A percentile compares a stretch with the other conserved stretches of the same genome.
Conservation (phyloP, 116 monocot species). For the Phalaenopsis hybrid region DNA sequence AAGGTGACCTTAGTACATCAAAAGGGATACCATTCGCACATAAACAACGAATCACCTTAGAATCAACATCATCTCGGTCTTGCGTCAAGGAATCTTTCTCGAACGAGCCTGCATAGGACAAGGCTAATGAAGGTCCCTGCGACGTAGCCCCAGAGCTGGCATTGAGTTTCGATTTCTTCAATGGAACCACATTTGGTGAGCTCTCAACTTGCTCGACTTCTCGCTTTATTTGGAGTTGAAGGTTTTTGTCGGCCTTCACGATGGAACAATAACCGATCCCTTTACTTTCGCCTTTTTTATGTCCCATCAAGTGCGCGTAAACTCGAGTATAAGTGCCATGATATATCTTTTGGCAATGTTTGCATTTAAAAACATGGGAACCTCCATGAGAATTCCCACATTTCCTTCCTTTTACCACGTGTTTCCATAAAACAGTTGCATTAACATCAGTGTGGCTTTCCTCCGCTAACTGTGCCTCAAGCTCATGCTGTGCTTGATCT, state of each 20-base stretch:
- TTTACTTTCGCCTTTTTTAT: slow-evolving; percentile 51
- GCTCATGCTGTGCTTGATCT: slow-evolving; percentile 31
- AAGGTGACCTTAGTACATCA: slow-evolving; percentile 36
- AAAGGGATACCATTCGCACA: slow-evolving; percentile 54
- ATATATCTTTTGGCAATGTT: slow-evolving; percentile 45
- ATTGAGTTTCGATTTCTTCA: slow-evolving; percentile 44
- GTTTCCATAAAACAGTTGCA: slow-evolving; percentile 46
- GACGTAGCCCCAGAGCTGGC: slow-evolving; percentile 15
- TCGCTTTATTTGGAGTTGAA: slow-evolving; percentile 40
- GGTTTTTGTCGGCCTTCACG: slow-evolving; percentile 39
- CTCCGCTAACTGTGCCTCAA: slow-evolving; percentile 30
- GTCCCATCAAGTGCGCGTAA: slow-evolving; percentile 53
- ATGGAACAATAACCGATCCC: slow-evolving; percentile 46
- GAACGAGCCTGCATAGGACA: slow-evolving; percentile 28
- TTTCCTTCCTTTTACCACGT: slow-evolving; percentile 42
- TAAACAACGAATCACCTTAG: slow-evolving; percentile 38
- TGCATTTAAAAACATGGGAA: slow-evolving; percentile 49
- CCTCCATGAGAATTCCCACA: slow-evolving; percentile 57
- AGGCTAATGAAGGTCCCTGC: slow-evolving; percentile 34
- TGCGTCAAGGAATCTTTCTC: slow-evolving; percentile 23
- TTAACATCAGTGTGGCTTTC: slow-evolving; percentile 33
- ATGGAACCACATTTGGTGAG: slow-evolving; percentile 36
- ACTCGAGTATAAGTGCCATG: slow-evolving; percentile 53
- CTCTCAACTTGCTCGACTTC: slow-evolving; percentile 51
- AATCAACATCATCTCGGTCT: slow-evolving; percentile 33